A percentile compares a stretch with the other conserved stretches of the same genome.
Conservation (phyloP, 306 rosid genomes). For the Cicer arietinum region DNA sequence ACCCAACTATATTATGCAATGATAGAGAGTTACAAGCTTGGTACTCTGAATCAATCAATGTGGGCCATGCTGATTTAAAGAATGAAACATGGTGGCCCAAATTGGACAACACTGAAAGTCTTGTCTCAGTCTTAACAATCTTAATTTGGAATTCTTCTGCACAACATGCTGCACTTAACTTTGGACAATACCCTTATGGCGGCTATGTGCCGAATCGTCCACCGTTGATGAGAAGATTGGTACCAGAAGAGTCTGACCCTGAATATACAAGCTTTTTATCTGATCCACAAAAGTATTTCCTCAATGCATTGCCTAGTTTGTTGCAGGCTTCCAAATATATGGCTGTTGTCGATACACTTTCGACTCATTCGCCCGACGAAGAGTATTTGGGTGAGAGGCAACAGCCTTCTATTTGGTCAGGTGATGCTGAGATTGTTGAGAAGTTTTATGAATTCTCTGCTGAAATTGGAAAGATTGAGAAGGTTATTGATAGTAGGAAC, state of each 20-base stretch:
- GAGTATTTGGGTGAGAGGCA: slow-evolving; percentile 93
- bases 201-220: slow-evolving; percentile 96
- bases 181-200: slow-evolving; percentile 95
- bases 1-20: slow-evolving; percentile 53
- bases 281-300: slow-evolving; percentile 85
- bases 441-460: slow-evolving; percentile 75
- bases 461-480: slow-evolving; percentile 67
- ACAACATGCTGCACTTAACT: slow-evolving; percentile 97
- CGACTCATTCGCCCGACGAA: slow-evolving; percentile 92
- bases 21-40: slow-evolving; percentile 88
- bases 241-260: slow-evolving; percentile 80
- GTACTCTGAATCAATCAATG: slow-evolving; percentile 87
- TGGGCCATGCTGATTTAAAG: slow-evolving; percentile 82
- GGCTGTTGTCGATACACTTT: slow-evolving; percentile 92
- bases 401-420: slow-evolving; percentile 77
- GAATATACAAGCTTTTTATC: slow-evolving; percentile 67
- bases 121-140: slow-evolving; percentile 69
- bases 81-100: slow-evolving; percentile 89
- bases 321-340: slow-evolving; percentile 72
- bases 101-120: slow-evolving; percentile 62
- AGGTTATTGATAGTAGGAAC: slow-evolving; percentile 78
- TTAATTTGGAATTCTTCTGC: slow-evolving; percentile 92
- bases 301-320: slow-evolving; percentile 68
- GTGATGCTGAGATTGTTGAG: slow-evolving; percentile 67
- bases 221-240: slow-evolving; percentile 75